Evolutionary conservation across 1,284 basidiomycete species (phyloP).

Genomic region (Trametes versicolor): DNA sequence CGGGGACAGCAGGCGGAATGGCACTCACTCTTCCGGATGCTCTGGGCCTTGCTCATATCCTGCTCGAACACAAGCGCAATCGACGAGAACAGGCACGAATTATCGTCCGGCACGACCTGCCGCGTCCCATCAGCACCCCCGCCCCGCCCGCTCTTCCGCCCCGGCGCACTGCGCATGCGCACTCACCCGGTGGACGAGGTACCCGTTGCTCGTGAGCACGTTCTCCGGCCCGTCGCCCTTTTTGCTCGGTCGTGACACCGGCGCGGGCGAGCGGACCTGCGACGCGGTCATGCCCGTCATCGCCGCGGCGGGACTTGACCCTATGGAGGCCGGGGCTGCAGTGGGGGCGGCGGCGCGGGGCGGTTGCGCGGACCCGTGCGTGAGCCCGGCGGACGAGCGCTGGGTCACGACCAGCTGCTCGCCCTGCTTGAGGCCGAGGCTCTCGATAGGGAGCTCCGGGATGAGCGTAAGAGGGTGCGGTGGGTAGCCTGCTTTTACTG

Average conservation of each 20-base stretch:
- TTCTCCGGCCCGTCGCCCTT: slow-evolving; percentile 58
- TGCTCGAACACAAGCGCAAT: slow-evolving; percentile 88
- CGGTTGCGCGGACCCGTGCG: slow-evolving; percentile 31
- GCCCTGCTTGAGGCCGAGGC: slow-evolving; percentile 78
- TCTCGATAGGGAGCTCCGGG: slow-evolving; percentile 76
- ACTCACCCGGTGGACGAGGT: slow-evolving; percentile 76
- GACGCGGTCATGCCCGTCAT: slow-evolving; percentile 42
- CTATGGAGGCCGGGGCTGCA: too few species aligned
- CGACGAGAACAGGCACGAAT: slow-evolving; percentile 92
- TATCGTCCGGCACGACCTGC: slow-evolving; percentile 92
- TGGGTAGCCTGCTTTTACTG: slow-evolving; percentile 90
- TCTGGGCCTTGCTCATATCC: slow-evolving; percentile 69
- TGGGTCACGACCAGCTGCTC: slow-evolving; percentile 87
- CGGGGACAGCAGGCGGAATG: not conserved
- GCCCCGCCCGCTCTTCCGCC: not conserved
- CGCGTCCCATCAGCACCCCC: slow-evolving; percentile 13
- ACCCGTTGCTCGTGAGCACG: slow-evolving; percentile 68
- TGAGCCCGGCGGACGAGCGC: slow-evolving; percentile 40
- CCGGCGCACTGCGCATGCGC: not conserved
- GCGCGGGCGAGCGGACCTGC: slow-evolving; percentile 34
- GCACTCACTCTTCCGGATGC: slow-evolving; percentile 71
- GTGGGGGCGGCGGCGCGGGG: slow-evolving; percentile 2
- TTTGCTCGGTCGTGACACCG: slow-evolving; percentile 25
- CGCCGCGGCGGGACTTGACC: slow-evolving; percentile 29
- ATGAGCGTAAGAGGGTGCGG: slow-evolving; percentile 76